Percentiles rank a stretch among this genome's conserved stretches.
Evolutionary conservation across 2,329 filamentous ascomycete genomes (phyloP).

Genomic region (Penicillium hesseltinei): DNA sequence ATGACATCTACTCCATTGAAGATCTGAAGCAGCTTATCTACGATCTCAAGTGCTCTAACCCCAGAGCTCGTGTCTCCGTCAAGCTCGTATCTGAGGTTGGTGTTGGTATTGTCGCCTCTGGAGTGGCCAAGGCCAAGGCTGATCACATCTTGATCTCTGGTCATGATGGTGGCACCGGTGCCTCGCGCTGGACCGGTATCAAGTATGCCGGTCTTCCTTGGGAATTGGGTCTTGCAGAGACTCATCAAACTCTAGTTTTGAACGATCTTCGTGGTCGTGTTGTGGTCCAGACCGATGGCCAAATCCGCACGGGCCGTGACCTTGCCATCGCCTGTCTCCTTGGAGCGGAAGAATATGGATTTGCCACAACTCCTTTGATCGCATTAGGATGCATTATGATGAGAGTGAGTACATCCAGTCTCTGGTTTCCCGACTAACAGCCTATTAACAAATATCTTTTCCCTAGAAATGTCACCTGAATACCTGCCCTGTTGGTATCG

Average conservation of each 20-base stretch:
- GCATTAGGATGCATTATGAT: constrained; percentile 98
- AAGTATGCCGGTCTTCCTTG: constrained; percentile 96
- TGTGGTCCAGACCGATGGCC: constrained; percentile 93
- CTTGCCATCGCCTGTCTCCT: constrained; percentile 92
- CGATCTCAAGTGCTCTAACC: constrained; percentile 94
- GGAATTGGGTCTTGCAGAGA: constrained; percentile 95
- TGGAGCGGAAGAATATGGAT: constrained; percentile 97
- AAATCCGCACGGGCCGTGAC: constrained; percentile 87
- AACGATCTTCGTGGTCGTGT: constrained; percentile 95
- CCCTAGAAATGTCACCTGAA: constrained; percentile 51
- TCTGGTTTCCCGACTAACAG: not conserved
- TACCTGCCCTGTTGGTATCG: constrained; percentile 88
- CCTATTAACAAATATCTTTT: not conserved
- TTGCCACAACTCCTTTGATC: constrained; percentile 90
- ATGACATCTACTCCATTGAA: constrained; percentile 98
- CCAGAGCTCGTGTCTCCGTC: constrained; percentile 86
- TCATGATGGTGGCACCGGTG: constrained; percentile 94
- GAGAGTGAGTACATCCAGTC: constrained; percentile 44
- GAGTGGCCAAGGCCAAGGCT: constrained; percentile 95
- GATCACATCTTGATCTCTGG: constrained; percentile 96
- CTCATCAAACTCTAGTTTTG: constrained; percentile 90
- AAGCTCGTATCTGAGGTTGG: constrained; percentile 97
- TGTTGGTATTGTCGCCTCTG: constrained; percentile 94
- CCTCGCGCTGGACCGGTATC: constrained; percentile 96
- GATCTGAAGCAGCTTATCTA: constrained; percentile 98